Evolutionary conservation across 2,329 filamentous ascomycete species (phyloP).

Genomic region (Sarocladiaceae sp.): DNA sequence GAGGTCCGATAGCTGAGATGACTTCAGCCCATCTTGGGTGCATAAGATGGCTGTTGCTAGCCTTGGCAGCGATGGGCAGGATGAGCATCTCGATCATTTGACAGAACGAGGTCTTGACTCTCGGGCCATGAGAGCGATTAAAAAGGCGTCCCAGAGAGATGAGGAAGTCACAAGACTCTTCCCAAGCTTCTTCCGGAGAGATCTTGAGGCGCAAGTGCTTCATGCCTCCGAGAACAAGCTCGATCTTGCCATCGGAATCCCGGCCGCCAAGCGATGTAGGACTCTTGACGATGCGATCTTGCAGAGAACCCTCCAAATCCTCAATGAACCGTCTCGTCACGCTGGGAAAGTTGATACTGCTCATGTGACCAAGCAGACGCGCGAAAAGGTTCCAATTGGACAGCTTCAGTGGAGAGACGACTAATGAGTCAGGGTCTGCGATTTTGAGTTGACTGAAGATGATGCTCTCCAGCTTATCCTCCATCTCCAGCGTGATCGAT

Average conservation of each 20-base stretch:
- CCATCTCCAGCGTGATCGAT: conserved; percentile 83
- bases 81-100: conserved; percentile 83
- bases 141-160: conserved; percentile 76
- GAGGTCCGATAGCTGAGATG: conserved; percentile 68
- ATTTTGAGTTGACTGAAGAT: conserved; percentile 94
- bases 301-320: conserved; percentile 73
- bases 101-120: conserved; percentile 90
- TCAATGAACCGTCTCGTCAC: conserved; percentile 76
- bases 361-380: conserved; percentile 92
- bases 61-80: conserved; percentile 77
- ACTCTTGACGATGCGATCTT: conserved; percentile 64
- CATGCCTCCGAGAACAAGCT: conserved; percentile 86
- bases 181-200: conserved; percentile 69
- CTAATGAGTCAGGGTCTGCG: conserved; percentile 74
- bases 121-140: conserved; percentile 75
- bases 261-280: conserved; percentile 48
- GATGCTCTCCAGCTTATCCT: conserved; percentile 87
- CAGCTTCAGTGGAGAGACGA: conserved; percentile 73
- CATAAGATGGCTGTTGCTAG: conserved; percentile 67
- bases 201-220: conserved; percentile 76
- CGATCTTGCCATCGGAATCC: conserved; percentile 74
- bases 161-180: conserved; percentile 84
- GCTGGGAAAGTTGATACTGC: conserved; percentile 79
- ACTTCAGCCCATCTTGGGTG: conserved; percentile 84
- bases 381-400: conserved; percentile 96